Base-by-base conservation (phyloP, 116 monocot genomes). In the Papilionanthe hybrid region DNA sequence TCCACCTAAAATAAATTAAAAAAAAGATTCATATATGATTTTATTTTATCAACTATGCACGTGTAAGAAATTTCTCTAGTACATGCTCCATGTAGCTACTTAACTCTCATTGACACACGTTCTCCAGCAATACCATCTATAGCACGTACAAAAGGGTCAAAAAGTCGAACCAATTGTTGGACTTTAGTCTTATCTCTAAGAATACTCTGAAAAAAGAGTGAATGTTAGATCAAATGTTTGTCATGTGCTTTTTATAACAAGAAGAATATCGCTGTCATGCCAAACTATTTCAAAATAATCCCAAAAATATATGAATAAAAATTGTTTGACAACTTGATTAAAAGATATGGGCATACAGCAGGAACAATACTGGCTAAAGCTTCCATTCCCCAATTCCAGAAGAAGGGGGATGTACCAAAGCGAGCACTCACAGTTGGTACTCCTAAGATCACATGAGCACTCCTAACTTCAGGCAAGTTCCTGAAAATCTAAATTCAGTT, bases 341-440 rank as follows among this genome's bases (percentile, higher is more conserved):
- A 71, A n/a, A 71, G 30, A 37, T 2, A 27, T 49, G 75, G 58
- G 28, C 89, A 77, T 96, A 96, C 93, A 7, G 72, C 77, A 75
- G 96, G 96, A 76, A 93, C 73, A 88, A 96, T 80, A 63, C 81
- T 92, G 83, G 84, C 89, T 57, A 96, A 44, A 79, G 87, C 90
- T 79, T 82, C 78, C 94, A 93, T 93, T 86, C 94, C 94, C 94
- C 92, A 93, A 79, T 96, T 96, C 96, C 96, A 96, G 82, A 93
- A 94, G 85, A 96, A 94, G 0, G 96, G 94, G 1, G 96, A 65
- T 49, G 96, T 96, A 58, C 94, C 96, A 83, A 96, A 96, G 69
- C 96, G 88, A 85, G 96, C 96, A 86, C 96, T 96, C 42, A 96
- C 96, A 42, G 89, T 92, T 44, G 96, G 94, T n/a, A 96, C 90